Percentiles rank a stretch among this genome's conserved stretches.
These are phyloP conservation scores for Sporothrix globosa DNA, from an alignment of 2,329 filamentous ascomycete genomes.

Conservation along the genomic window DNA sequence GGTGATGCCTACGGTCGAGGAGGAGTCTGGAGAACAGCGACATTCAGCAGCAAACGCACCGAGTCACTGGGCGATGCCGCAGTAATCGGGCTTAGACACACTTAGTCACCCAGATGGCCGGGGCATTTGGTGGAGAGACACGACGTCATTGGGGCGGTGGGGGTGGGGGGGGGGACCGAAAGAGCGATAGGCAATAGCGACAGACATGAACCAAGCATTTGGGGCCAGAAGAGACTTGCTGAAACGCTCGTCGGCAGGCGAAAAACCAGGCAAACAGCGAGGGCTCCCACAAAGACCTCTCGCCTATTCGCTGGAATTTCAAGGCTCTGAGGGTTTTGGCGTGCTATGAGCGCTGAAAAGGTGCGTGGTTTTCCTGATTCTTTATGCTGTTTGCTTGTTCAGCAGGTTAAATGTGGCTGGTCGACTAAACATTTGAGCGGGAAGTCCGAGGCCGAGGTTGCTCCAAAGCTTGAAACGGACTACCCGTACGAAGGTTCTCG, in stretches of 20 bases:
- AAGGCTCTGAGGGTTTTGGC: background rate
- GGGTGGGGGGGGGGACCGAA: background rate
- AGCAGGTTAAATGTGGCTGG: no score
- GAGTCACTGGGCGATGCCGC: slow-evolving; percentile 11
- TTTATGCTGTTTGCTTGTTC: background rate
- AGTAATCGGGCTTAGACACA: slow-evolving; percentile 22
- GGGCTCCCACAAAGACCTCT: background rate
- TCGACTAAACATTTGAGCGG: background rate
- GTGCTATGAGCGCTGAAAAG: background rate
- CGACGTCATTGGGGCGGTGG: background rate
- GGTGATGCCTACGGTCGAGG: slow-evolving; percentile 3
- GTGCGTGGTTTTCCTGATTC: no score
- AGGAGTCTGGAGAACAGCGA: background rate
- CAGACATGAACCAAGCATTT: background rate
- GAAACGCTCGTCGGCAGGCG: background rate
- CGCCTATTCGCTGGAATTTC: background rate
- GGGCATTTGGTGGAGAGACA: slow-evolving; percentile 4
- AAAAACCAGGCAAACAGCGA: background rate
- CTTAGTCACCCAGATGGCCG: background rate
- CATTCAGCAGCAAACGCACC: no score
- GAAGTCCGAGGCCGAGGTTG: background rate
- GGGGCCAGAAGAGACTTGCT: background rate
- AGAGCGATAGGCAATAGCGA: background rate
- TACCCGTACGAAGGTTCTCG: slow-evolving; percentile 7
- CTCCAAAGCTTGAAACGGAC: background rate